These are phyloP conservation scores for Xylariaceae sp. DNA, from an alignment of 2,329 filamentous ascomycete species.

Conservation along the genomic window DNA sequence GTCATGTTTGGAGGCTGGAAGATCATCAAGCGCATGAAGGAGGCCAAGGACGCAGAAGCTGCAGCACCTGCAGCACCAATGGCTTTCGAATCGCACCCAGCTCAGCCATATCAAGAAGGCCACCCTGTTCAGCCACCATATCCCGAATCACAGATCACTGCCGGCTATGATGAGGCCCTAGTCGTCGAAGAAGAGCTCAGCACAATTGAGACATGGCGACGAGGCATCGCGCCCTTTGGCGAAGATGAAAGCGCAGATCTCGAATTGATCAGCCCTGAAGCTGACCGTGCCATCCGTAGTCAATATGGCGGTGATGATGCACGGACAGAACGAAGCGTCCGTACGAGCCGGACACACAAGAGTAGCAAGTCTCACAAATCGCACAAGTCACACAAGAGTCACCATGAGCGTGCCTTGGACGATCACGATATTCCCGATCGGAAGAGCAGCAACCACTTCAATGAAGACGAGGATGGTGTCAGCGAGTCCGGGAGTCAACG, in stretches of 20 bases:
- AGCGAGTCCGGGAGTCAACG: slow-evolving; percentile 37
- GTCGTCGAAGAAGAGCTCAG: slow-evolving; percentile 57
- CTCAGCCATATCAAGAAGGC: not conserved
- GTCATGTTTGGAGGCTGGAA: slow-evolving; percentile 97
- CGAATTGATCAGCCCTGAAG: slow-evolving; percentile 57
- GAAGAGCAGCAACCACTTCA: slow-evolving; percentile 30
- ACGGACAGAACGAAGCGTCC: slow-evolving; percentile 26
- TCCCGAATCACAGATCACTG: slow-evolving; percentile 26
- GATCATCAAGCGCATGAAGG: slow-evolving; percentile 82
- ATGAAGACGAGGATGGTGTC: slow-evolving; percentile 24
- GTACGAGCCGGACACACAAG: slow-evolving; percentile 30
- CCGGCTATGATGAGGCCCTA: slow-evolving; percentile 53
- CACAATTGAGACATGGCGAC: slow-evolving; percentile 56
- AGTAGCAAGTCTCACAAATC: slow-evolving; percentile 30
- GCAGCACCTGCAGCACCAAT: slow-evolving; percentile 24
- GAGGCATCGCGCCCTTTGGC: slow-evolving; percentile 51
- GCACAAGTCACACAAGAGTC: slow-evolving; percentile 28
- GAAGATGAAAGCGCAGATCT: slow-evolving; percentile 49
- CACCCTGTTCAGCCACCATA: slow-evolving; percentile 14
- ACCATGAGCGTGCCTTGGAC: slow-evolving; percentile 21
- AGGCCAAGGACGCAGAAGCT: slow-evolving; percentile 32
- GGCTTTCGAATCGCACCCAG: slow-evolving; percentile 29
- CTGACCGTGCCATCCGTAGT: slow-evolving; percentile 44
- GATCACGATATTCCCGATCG: slow-evolving; percentile 13
- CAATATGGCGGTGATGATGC: slow-evolving; percentile 42